These are phyloP conservation scores for Ophiobolus disseminans DNA, from an alignment of 2,329 filamentous ascomycete genomes.

Conservation along the genomic window DNA sequence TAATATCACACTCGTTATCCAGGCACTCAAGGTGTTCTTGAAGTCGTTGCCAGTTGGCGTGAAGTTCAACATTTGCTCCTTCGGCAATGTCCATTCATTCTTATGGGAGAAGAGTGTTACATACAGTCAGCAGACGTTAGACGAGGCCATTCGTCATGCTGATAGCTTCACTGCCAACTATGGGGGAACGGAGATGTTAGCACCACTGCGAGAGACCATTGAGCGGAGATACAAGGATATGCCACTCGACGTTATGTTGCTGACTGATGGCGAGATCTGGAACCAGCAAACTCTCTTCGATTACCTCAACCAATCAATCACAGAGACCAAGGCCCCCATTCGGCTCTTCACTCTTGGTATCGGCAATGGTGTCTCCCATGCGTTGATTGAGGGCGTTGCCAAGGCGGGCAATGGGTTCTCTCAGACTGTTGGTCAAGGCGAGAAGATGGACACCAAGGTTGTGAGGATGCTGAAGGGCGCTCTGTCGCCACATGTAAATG, in stretches of 20 bases:
- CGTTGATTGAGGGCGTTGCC: slow-evolving; percentile 66
- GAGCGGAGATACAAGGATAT: slow-evolving; percentile 55
- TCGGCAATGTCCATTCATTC: slow-evolving; percentile 59
- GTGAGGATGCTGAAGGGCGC: slow-evolving; percentile 77
- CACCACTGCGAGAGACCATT: slow-evolving; percentile 57
- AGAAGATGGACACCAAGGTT: slow-evolving; percentile 73
- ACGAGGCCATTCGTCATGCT: slow-evolving; percentile 54
- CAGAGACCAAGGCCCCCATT: slow-evolving; percentile 52
- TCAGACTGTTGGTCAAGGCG: slow-evolving; percentile 67
- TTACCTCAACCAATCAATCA: slow-evolving; percentile 56
- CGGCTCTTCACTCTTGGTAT: slow-evolving; percentile 67
- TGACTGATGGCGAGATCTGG: slow-evolving; percentile 65
- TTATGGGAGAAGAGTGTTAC: slow-evolving; percentile 58
- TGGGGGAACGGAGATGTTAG: slow-evolving; percentile 63
- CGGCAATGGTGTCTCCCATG: slow-evolving; percentile 61
- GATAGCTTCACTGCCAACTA: slow-evolving; percentile 54
- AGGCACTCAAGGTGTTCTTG: slow-evolving; percentile 68
- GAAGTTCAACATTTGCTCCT: slow-evolving; percentile 75
- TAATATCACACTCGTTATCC: slow-evolving; percentile 62
- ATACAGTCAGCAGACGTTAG: slow-evolving; percentile 56
- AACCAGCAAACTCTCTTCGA: slow-evolving; percentile 57
- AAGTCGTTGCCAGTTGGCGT: slow-evolving; percentile 69
- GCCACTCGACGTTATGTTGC: slow-evolving; percentile 61
- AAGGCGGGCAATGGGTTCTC: slow-evolving; percentile 64
- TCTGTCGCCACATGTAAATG: slow-evolving; percentile 68